Conservation (phyloP, 1,139 yeast genomes). For the Suhomyces panamericanus region DNA sequence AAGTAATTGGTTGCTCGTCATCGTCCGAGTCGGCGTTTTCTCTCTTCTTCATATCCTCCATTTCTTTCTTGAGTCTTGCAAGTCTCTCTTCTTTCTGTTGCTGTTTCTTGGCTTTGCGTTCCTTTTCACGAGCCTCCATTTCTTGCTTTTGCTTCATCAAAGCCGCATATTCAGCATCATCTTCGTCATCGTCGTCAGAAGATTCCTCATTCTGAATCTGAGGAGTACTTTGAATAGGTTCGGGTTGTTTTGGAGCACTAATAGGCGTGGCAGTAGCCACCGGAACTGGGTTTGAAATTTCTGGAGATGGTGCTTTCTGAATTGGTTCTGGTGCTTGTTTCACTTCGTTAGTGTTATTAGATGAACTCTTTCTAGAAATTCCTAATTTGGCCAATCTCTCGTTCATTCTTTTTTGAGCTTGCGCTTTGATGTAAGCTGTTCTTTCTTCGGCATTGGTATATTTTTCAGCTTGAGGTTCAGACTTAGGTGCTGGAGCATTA, state of each 20-base stretch:
- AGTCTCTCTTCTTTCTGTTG: conserved; percentile 59
- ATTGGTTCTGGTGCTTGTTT: background rate
- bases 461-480: conserved; percentile 11
- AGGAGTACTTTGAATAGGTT: background rate
- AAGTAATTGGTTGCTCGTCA: conserved; percentile 31
- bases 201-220: conserved; percentile 16
- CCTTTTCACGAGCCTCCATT: conserved; percentile 49
- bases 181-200: conserved; percentile 44
- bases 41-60: conserved; percentile 53
- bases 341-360: background rate
- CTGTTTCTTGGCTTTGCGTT: conserved; percentile 48
- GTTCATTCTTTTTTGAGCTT: conserved; percentile 86
- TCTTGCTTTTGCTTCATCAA: conserved; percentile 49
- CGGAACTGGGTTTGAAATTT: background rate
- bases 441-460: conserved; percentile 61
- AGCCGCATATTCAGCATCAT: conserved; percentile 49
- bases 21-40: conserved; percentile 39
- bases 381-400: conserved; percentile 89
- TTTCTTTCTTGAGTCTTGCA: conserved; percentile 61
- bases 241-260: background rate
- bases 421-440: conserved; percentile 82
- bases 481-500: conserved; percentile 11
- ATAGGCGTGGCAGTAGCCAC: background rate
- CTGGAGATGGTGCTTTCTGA: background rate
- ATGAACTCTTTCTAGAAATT: conserved; percentile 44